phyloP scores from a whole-genome alignment of 225 moss, liverwort and hornwort genomes.

The Asterella californica region DNA sequence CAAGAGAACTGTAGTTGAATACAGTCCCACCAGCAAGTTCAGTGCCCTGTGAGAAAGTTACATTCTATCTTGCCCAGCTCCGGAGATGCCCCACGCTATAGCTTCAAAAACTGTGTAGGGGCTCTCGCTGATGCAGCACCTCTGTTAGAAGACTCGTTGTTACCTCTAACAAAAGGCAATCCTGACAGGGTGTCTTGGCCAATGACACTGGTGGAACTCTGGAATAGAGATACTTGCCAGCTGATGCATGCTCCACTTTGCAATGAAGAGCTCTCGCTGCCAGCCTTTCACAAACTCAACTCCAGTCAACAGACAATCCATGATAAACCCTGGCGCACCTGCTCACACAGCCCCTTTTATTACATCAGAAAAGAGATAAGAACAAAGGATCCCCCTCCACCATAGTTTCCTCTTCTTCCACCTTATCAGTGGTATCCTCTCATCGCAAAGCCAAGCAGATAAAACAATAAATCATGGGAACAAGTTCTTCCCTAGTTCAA shows the following conservation, averaged over 20 bases:
- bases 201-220: background rate
- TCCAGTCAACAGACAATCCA: slow-evolving; percentile 91
- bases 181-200: background rate
- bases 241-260: slow-evolving; percentile 97
- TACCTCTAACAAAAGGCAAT: background rate
- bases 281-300: slow-evolving; percentile 98
- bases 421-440: background rate
- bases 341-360: slow-evolving; percentile 3
- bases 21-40: no score
- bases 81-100: no score
- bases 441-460: background rate
- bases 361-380: background rate
- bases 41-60: no score
- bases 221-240: slow-evolving; percentile 2
- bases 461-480: background rate
- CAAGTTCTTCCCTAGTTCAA: background rate
- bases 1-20: no score
- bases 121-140: no score
- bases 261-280: slow-evolving; percentile 93
- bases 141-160: no score
- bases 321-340: slow-evolving; percentile 96
- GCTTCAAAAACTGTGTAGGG: no score
- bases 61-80: no score
- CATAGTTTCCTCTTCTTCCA: background rate
- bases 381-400: background rate